A percentile compares a stretch with the other conserved stretches of the same genome.
Conservation (phyloP, 371 early-diverging fungal genomes). For the Conidiobolus coronatus region DNA sequence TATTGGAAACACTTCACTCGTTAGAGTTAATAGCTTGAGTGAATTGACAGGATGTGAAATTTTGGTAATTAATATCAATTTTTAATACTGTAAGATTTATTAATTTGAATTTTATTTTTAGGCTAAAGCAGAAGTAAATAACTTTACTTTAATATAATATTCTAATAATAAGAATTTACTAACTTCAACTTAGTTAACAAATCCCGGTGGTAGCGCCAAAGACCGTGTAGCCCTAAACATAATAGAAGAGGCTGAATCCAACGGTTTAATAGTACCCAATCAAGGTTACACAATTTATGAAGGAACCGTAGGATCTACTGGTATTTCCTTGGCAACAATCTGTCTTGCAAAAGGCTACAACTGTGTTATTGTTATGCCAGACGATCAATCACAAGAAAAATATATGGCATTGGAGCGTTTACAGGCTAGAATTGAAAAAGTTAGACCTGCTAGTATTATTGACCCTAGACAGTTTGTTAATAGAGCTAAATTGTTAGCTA, state of each 20-base stretch:
- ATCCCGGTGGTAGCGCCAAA: constrained; percentile 83
- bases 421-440: constrained; percentile 78
- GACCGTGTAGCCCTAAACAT: constrained; percentile 81
- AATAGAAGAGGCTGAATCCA: constrained; percentile 49
- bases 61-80: constrained; percentile 17
- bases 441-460: constrained; percentile 77
- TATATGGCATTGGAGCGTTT: constrained; percentile 53
- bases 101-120: background rate
- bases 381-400: constrained; percentile 81
- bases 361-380: constrained; percentile 89
- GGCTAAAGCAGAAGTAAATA: constrained; percentile 13
- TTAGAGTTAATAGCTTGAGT: constrained; percentile 63
- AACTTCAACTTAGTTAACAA: constrained; percentile 42
- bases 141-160: background rate
- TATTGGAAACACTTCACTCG: constrained; percentile 74
- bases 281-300: constrained; percentile 65
- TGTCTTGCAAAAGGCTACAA: constrained; percentile 66
- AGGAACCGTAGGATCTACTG: constrained; percentile 79
- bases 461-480: constrained; percentile 82
- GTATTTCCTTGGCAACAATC: constrained; percentile 64
- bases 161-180: background rate
- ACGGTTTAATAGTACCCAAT: constrained; percentile 32
- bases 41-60: constrained; percentile 77
- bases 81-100: background rate
- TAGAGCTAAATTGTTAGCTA: constrained; percentile 51